These are phyloP conservation scores for Fraxinus floribunda DNA, from an alignment of 305 asterid species.

Conservation along the genomic window DNA sequence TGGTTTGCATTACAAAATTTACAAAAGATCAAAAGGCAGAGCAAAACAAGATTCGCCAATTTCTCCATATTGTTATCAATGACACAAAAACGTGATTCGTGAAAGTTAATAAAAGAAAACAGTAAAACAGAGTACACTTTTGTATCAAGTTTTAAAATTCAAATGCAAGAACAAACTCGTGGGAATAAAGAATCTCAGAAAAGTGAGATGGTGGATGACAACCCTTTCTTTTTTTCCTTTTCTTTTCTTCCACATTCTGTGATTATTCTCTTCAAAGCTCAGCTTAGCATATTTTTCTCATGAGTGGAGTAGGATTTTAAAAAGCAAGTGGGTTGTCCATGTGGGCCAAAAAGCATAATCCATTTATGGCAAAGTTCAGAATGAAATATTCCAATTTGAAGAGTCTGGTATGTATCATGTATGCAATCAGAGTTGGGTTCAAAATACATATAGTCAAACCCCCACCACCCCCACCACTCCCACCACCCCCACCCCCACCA, in stretches of 20 bases:
- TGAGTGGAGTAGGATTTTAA: background rate
- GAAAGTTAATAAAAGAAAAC: background rate
- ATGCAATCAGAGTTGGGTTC: background rate
- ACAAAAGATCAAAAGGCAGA: background rate
- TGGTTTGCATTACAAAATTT: constrained; percentile 24
- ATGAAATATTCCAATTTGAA: background rate
- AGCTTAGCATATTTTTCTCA: background rate
- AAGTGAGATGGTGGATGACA: background rate
- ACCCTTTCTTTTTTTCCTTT: background rate
- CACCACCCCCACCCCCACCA: background rate
- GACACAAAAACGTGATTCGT: background rate
- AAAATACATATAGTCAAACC: background rate
- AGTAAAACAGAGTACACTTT: background rate
- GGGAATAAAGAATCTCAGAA: background rate
- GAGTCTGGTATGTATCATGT: background rate
- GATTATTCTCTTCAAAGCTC: background rate
- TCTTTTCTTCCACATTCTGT: background rate
- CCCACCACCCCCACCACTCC: background rate
- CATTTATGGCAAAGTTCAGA: background rate
- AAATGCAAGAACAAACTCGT: background rate
- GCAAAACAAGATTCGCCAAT: background rate
- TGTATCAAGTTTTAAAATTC: background rate
- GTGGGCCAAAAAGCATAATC: background rate
- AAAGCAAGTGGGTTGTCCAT: background rate
- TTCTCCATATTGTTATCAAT: background rate